Conservation (phyloP, 2,329 filamentous ascomycete species). For the Akanthomyces uredinophilus region DNA sequence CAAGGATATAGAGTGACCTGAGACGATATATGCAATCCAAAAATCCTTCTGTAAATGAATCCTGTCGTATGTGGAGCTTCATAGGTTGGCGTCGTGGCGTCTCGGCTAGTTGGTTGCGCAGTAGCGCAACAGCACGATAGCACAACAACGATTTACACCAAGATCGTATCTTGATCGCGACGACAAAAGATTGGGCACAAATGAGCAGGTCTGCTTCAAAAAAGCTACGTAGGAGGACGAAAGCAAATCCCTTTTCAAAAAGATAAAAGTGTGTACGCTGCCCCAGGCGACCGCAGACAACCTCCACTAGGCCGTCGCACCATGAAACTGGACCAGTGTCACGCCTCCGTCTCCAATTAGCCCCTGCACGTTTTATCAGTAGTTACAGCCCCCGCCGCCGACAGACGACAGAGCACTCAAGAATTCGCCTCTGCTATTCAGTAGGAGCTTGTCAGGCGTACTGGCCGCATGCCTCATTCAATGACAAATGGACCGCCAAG, state of each 20-base stretch:
- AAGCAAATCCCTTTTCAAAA: background rate
- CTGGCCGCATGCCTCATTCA: too few species aligned
- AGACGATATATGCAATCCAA: background rate
- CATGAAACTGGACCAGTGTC: conserved; percentile 12
- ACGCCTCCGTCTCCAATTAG: conserved; percentile 8
- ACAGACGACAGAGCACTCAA: background rate
- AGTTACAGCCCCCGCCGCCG: background rate
- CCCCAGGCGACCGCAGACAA: background rate
- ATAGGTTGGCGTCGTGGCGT: too few species aligned
- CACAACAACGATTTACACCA: too few species aligned
- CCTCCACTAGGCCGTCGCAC: conserved; percentile 6
- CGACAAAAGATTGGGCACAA: too few species aligned
- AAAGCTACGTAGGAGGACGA: background rate
- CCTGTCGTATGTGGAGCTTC: too few species aligned
- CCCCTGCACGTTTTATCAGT: conserved; percentile 3
- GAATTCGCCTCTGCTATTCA: background rate
- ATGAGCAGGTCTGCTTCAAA: too few species aligned
- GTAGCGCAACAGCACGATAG: too few species aligned
- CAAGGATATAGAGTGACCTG: background rate
- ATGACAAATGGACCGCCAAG: background rate
- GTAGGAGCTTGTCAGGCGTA: too few species aligned
- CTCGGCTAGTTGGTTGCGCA: too few species aligned
- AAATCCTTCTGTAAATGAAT: background rate
- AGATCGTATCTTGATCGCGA: too few species aligned
- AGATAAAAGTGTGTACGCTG: background rate